Base-by-base conservation (phyloP, 805 yeast genomes). In the Cyberlindnera galapagoensis region DNA sequence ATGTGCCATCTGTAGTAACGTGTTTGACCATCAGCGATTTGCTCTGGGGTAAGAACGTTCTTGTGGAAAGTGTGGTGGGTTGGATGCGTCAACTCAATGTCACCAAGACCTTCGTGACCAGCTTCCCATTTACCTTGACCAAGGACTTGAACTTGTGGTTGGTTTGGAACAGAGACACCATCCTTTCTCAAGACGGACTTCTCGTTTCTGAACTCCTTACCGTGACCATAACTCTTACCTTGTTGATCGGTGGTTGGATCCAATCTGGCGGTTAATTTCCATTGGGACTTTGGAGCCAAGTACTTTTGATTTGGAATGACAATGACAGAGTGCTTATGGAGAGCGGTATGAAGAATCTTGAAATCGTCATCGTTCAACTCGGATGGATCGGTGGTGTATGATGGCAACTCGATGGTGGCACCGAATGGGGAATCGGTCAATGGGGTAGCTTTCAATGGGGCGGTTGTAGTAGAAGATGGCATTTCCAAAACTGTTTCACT, bases 1-100 rank as follows among this genome's bases (percentile, higher is more conserved):
- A 86, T 84, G 60, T 86, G 95, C 95, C 95, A 86, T 60, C 95
- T 73, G 70, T 85, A 86, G 56, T 78, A 86, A 47, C 94, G 69
- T 3, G 95, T 86, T 56, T 72, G 71, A 31, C 77, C 73, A 16
- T 71, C 51, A 7, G 64, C 62, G 22, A 80, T 71, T 43, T 85
- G 74, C 27, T 76, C 77, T n/a, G 71, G 69, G 12, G 77, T 63
- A 40, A 86, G 66, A 1, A 76, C 67, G 10, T 67, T 60, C 44
- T 78, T 77, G 61, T 86, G 95, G 71, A 86, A 86, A 2, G 79
- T 69, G 45, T 74, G 72, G 55, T 86, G 95, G 3, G 85, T 77
- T 28, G 95, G 95, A 52, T 86, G 95, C 25, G 83, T 82, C 40
- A 85, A 70, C 13, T 55, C 55, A 38, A 80, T 69, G 16, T 67